Conservation (phyloP, 768 basidiomycete genomes). For the Kwoniella dejecticola region DNA sequence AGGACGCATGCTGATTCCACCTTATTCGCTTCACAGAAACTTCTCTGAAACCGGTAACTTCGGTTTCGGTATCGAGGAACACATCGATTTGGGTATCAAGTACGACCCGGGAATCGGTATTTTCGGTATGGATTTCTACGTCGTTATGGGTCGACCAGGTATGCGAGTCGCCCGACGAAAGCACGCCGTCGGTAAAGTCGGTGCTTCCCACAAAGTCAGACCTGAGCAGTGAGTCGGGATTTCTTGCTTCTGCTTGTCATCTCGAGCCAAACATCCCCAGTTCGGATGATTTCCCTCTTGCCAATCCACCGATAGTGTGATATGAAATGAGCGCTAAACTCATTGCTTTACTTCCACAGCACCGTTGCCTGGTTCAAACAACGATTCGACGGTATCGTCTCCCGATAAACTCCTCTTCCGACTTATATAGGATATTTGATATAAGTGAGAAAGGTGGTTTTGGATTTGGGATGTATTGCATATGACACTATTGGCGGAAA, state of each 20-base stretch:
- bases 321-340: no score
- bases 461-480: slow-evolving; percentile 6
- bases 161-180: slow-evolving; percentile 87
- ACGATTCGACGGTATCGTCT: slow-evolving; percentile 95
- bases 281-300: not conserved
- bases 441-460: not conserved
- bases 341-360: no score
- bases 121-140: slow-evolving; percentile 95
- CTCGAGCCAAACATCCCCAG: not conserved
- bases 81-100: slow-evolving; percentile 97
- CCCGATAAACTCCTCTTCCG: slow-evolving; percentile 2
- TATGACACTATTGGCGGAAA: not conserved
- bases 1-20: slow-evolving; percentile 10
- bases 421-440: not conserved
- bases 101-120: slow-evolving; percentile 99
- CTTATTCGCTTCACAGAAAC: slow-evolving; percentile 62
- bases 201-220: slow-evolving; percentile 84
- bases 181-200: slow-evolving; percentile 81
- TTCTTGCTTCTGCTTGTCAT: not conserved
- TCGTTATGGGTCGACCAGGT: slow-evolving; percentile 94
- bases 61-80: slow-evolving; percentile 93
- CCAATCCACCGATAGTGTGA: no score
- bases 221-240: slow-evolving; percentile 69
- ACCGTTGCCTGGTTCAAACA: slow-evolving; percentile 99
- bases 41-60: slow-evolving; percentile 99